Conservation (phyloP, 306 rosid species). For the Castanospermum australe region DNA sequence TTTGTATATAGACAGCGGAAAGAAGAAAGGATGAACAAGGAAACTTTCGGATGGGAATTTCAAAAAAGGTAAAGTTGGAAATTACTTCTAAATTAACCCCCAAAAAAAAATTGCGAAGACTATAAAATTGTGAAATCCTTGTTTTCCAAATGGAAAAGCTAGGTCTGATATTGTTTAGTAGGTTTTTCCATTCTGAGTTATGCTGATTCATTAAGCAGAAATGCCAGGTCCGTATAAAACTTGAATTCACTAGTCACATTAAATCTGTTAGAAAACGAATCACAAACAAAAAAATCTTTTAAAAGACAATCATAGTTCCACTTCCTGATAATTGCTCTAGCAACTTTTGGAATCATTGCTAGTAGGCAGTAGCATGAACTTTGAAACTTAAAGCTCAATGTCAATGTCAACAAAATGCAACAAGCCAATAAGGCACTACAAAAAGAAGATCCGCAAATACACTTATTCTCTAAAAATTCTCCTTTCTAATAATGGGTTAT, state of each 20-base stretch:
- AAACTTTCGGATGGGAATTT: too few species aligned
- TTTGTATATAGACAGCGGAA: not conserved
- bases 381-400: not conserved
- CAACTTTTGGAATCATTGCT: not conserved
- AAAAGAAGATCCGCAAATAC: not conserved
- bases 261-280: not conserved
- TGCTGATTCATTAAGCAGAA: not conserved
- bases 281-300: not conserved
- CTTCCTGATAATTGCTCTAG: not conserved
- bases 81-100: not conserved
- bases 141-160: not conserved
- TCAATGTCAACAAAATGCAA: not conserved
- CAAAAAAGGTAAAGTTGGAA: not conserved
- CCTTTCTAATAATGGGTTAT: not conserved
- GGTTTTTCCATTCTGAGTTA: not conserved
- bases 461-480: not conserved
- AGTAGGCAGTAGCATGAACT: not conserved
- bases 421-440: not conserved
- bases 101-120: not conserved
- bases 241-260: not conserved
- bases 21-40: not conserved
- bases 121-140: not conserved
- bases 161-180: not conserved
- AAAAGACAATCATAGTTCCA: not conserved
- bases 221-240: not conserved